Evolutionary conservation across 305 asterid genomes (phyloP).

Genomic region (Lippia alba): DNA sequence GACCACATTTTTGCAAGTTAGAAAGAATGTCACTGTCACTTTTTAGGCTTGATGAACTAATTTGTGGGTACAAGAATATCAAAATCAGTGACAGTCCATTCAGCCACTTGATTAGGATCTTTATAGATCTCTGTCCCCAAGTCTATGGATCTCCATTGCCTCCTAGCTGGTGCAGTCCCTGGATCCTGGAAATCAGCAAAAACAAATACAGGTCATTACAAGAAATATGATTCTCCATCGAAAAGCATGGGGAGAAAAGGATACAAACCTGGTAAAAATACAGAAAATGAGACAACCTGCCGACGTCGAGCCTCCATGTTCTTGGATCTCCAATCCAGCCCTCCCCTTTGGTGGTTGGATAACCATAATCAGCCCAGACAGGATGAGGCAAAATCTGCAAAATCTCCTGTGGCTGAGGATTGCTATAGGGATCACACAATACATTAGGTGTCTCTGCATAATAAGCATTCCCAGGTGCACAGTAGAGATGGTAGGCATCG

Average conservation of each 20-base stretch:
- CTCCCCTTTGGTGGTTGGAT: slow-evolving; percentile 52
- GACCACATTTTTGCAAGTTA: neutral
- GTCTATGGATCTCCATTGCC: slow-evolving; percentile 56
- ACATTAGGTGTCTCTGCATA: slow-evolving; percentile 42
- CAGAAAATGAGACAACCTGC: slow-evolving; percentile 51
- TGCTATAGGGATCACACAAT: slow-evolving; percentile 55
- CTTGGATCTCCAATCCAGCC: slow-evolving; percentile 60
- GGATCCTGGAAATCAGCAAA: slow-evolving; percentile 46
- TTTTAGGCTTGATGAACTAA: neutral
- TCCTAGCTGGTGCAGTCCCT: slow-evolving; percentile 54
- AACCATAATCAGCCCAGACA: slow-evolving; percentile 59
- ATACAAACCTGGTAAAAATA: slow-evolving; percentile 53
- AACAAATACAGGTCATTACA: slow-evolving; percentile 40
- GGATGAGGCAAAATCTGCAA: slow-evolving; percentile 59
- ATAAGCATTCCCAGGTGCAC: slow-evolving; percentile 54
- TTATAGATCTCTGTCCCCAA: slow-evolving; percentile 57
- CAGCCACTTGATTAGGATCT: slow-evolving; percentile 57
- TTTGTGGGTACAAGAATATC: slow-evolving; percentile 49
- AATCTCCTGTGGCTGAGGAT: slow-evolving; percentile 68
- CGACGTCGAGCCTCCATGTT: slow-evolving; percentile 66
- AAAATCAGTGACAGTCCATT: slow-evolving; percentile 64
- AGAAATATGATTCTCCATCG: no score
- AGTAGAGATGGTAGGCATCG: slow-evolving; percentile 56
- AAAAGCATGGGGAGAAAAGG: no score
- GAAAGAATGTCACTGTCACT: neutral